A percentile compares a stretch with the other conserved stretches of the same genome.
Conservation (phyloP, 257 asterid genomes). For the Parsonsia alboflavescens region DNA sequence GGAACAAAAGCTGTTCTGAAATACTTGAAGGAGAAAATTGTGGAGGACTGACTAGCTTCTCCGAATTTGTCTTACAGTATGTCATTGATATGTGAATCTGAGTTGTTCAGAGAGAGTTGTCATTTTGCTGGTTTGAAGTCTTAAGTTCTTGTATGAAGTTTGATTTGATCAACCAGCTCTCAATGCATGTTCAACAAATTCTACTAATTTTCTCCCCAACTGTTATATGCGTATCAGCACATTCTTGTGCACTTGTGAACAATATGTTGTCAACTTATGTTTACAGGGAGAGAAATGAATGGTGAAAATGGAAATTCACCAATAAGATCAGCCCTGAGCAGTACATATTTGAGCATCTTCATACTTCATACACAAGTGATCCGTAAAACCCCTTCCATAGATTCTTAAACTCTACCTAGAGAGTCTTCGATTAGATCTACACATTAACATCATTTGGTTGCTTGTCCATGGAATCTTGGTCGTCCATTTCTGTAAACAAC, state of each 20-base stretch:
- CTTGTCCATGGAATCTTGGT: conserved; percentile 19
- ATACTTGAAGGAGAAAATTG: conserved; percentile 74
- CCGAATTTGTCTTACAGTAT: not conserved
- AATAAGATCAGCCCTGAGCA: not conserved
- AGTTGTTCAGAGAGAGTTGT: not conserved
- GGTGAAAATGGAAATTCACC: not conserved
- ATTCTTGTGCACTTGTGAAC: not conserved
- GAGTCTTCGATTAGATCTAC: not conserved
- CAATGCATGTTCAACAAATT: not conserved
- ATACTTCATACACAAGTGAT: not conserved
- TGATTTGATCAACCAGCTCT: not conserved
- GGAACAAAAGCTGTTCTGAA: conserved; percentile 79
- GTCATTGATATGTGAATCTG: not conserved
- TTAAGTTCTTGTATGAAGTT: not conserved
- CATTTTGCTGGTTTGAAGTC: not conserved
- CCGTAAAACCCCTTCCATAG: not conserved
- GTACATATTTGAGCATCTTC: not conserved
- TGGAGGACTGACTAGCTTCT: conserved; percentile 40
- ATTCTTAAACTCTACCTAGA: not conserved
- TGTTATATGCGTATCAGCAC: not conserved
- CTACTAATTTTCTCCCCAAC: not conserved
- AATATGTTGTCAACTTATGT: not conserved
- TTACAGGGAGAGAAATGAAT: not conserved
- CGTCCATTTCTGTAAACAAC: conserved; percentile 34
- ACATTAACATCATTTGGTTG: conserved; percentile 1